Conservation (phyloP, 2,329 filamentous ascomycete species). For the Pseudogymnoascus sp. region DNA sequence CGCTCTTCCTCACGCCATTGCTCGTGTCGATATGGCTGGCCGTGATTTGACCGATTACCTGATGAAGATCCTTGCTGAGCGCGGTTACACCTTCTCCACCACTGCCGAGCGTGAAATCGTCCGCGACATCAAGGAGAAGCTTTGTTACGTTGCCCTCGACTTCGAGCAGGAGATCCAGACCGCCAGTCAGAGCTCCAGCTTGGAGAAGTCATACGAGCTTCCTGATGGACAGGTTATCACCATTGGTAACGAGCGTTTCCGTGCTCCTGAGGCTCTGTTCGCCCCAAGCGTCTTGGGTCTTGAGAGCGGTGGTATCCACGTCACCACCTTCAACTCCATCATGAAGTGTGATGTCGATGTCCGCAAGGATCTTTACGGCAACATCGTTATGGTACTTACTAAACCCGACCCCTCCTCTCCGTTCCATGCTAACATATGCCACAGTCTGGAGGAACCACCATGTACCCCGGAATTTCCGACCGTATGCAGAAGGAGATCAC, state of each 20-base stretch:
- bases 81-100: constrained; percentile 99
- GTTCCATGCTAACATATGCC: constrained; percentile 18
- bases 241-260: constrained; percentile 99
- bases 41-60: constrained; percentile 99
- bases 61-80: constrained; percentile 99
- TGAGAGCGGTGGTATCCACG: constrained; percentile 97
- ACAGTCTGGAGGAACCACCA: constrained; percentile 99
- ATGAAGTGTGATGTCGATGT: constrained; percentile 99
- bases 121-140: constrained; percentile 99
- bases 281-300: constrained; percentile 97
- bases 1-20: constrained; percentile 98
- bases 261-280: constrained; percentile 98
- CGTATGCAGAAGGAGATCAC: constrained; percentile 99
- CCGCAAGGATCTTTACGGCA: constrained; percentile 99
- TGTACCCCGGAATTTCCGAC: constrained; percentile 99
- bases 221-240: constrained; percentile 99
- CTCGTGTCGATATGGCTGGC: constrained; percentile 99
- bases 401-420: neutral
- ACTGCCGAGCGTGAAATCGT: constrained; percentile 99
- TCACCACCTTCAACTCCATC: constrained; percentile 99
- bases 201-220: constrained; percentile 99
- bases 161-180: constrained; percentile 99
- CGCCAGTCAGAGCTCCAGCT: constrained; percentile 93
- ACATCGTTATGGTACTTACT: constrained; percentile 96
- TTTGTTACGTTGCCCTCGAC: constrained; percentile 99